A percentile compares a stretch with the other conserved stretches of the same genome.
Conservation (phyloP, 75 land plant genomes). For the Chamaecyparis obtusa region DNA sequence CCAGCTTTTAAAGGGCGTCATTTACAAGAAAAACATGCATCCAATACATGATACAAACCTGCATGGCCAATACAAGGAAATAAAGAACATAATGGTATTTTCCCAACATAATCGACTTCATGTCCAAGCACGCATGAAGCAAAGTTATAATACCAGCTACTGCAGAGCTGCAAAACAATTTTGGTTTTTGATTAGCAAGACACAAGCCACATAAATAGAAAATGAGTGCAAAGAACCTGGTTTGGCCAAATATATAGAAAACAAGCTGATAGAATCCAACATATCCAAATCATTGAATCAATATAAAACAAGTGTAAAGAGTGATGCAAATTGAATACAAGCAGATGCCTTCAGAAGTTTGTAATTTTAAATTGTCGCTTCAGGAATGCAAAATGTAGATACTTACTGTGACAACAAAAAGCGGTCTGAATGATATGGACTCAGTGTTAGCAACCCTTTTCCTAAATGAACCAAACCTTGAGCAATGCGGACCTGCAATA, state of each 20-base stretch:
- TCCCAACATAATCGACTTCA: slow-evolving; percentile 83
- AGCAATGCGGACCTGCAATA: slow-evolving; percentile 91
- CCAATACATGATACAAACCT: slow-evolving; percentile 40
- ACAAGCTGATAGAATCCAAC: not conserved
- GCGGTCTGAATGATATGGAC: slow-evolving; percentile 95
- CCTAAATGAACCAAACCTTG: slow-evolving; percentile 97
- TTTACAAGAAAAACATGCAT: not conserved
- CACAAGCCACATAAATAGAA: slow-evolving; percentile 1
- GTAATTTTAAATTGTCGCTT: not conserved
- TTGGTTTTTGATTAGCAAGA: slow-evolving; percentile 8
- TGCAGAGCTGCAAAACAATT: slow-evolving; percentile 55
- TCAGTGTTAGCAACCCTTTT: slow-evolving; percentile 83
- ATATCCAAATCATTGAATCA: not conserved
- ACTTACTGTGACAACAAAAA: slow-evolving; percentile 89
- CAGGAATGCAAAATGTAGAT: not conserved
- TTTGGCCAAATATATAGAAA: not conserved
- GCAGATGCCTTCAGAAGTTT: not conserved
- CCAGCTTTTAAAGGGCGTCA: not conserved
- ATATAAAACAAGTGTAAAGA: not conserved
- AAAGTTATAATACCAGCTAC: slow-evolving; percentile 76
- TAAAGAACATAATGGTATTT: slow-evolving; percentile 95
- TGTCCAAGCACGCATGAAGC: slow-evolving; percentile 85
- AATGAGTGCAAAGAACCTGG: not conserved
- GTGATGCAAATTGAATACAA: not conserved
- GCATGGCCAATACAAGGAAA: slow-evolving; percentile 88